Evolutionary conservation across 768 basidiomycete species (phyloP), one percentile per base, ranked within the genome.

Genomic region (Amylocystis lapponica): DNA sequence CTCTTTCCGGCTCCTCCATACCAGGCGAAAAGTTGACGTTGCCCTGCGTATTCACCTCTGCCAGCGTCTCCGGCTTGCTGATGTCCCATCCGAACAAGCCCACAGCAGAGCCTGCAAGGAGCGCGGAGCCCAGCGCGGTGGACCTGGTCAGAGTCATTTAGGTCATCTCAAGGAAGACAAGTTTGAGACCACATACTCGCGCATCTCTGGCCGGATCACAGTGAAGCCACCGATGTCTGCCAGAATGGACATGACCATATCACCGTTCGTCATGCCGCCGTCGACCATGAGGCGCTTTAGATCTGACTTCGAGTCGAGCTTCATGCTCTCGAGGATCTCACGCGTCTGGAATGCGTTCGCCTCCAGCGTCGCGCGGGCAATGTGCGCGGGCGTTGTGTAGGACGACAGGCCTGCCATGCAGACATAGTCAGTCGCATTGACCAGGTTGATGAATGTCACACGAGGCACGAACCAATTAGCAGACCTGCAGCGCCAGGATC

Each of bases 191-290:
- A 76, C 86, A 49, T 59, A 89, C 90, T 99, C 96, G 61, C 95
- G 71, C 96, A 99, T 99, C 58, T 90, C 83, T 10, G 95, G 96
- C 42, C 96, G 74, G 46, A 94, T 70, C 49, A 99, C 89, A 22
- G 79, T 81, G 66, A 96, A 94, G 12, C 94, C 95, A 23, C 93
- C 91, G 32, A 95, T 70, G 60, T 96, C 86, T 3, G 89, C 89
- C 47, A 94, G 73, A 36, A 94, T 68, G 54, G 76, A 71, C 92
- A 95, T 90, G 44, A 83, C 87, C 22, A 87, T 63, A 57, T 95
- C 90, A 26, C 89, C 88, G 51, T 94, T 95, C 10, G 93, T 96
- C 86, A 96, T 94, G 13, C 93, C 92, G n/a, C 96, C 96, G 62
- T 98, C 96, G 27, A 99, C 95, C 62, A 86, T 94, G 50, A 99